These are phyloP conservation scores for Solanum rostratum DNA, from an alignment of 257 asterid genomes.

Conservation along the genomic window DNA sequence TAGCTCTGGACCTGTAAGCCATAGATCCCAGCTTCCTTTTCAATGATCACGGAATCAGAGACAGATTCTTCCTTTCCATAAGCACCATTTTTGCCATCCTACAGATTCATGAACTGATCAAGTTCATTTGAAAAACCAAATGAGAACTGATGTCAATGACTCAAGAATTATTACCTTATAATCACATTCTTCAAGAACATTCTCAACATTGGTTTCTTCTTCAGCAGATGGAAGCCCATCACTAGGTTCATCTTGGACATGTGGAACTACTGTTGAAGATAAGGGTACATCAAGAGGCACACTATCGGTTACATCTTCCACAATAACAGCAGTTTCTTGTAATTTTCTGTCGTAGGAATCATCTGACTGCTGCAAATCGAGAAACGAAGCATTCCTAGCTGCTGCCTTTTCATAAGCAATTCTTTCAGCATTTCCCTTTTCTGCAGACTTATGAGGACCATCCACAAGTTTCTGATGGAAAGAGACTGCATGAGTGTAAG, in stretches of 20 bases:
- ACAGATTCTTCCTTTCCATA: slow-evolving; percentile 24
- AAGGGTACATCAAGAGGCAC: slow-evolving; percentile 20
- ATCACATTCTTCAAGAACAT: slow-evolving; percentile 24
- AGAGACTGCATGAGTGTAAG: background rate
- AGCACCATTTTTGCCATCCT: slow-evolving; percentile 37
- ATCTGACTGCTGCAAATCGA: slow-evolving; percentile 16
- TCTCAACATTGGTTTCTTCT: slow-evolving; percentile 37
- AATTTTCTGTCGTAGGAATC: slow-evolving; percentile 2
- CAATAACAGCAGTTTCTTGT: slow-evolving; percentile 16
- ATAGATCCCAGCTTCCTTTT: slow-evolving; percentile 61
- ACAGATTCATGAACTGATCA: slow-evolving; percentile 2
- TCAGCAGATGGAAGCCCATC: slow-evolving; percentile 29
- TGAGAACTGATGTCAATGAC: background rate
- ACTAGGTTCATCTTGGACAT: slow-evolving; percentile 24
- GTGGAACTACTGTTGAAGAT: slow-evolving; percentile 14
- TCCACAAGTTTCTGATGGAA: background rate
- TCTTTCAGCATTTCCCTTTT: background rate
- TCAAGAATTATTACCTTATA: slow-evolving; percentile 28
- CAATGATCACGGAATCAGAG: slow-evolving; percentile 50
- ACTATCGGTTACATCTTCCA: slow-evolving; percentile 36
- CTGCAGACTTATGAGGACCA: background rate
- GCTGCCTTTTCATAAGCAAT: slow-evolving; percentile 3
- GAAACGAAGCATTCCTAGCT: slow-evolving; percentile 8
- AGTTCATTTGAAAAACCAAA: background rate
- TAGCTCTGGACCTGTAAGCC: slow-evolving; percentile 63